Evolutionary conservation across 1,284 basidiomycete genomes (phyloP).

Genomic region (Ustilago bromivora): DNA sequence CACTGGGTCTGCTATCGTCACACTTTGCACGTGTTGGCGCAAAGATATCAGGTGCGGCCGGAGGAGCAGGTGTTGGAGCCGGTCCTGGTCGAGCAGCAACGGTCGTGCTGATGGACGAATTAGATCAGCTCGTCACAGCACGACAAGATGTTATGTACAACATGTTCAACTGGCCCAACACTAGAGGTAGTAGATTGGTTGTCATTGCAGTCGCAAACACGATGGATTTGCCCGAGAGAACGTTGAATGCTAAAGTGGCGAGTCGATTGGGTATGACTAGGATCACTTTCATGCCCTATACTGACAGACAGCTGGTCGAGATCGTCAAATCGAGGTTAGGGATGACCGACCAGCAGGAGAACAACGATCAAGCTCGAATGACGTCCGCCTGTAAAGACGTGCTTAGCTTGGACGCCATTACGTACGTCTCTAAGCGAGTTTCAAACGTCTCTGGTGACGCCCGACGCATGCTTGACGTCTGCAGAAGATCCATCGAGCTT

Average conservation of each 20-base stretch:
- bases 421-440: slow-evolving; percentile 89
- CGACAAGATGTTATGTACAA: slow-evolving; percentile 99
- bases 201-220: slow-evolving; percentile 98
- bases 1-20: slow-evolving; percentile 48
- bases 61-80: slow-evolving; percentile 32
- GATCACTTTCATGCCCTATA: slow-evolving; percentile 95
- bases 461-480: slow-evolving; percentile 90
- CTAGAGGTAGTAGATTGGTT: slow-evolving; percentile 85
- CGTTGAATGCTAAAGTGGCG: slow-evolving; percentile 89
- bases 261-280: slow-evolving; percentile 94
- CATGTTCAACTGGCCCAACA: slow-evolving; percentile 99
- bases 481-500: slow-evolving; percentile 72
- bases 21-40: slow-evolving; percentile 54
- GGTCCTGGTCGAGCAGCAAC: slow-evolving; percentile 72
- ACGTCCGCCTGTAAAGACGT: slow-evolving; percentile 74
- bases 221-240: slow-evolving; percentile 95
- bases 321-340: slow-evolving; percentile 86
- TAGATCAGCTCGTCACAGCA: slow-evolving; percentile 93
- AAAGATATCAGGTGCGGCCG: slow-evolving; percentile 35
- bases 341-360: slow-evolving; percentile 38
- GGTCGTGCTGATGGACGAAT: slow-evolving; percentile 96
- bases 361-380: slow-evolving; percentile 13
- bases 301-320: slow-evolving; percentile 80
- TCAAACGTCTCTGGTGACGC: slow-evolving; percentile 95
- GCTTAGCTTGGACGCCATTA: slow-evolving; percentile 79